Conservation (phyloP, 176 grass and related monocot species). For the Bromus sterilis region DNA sequence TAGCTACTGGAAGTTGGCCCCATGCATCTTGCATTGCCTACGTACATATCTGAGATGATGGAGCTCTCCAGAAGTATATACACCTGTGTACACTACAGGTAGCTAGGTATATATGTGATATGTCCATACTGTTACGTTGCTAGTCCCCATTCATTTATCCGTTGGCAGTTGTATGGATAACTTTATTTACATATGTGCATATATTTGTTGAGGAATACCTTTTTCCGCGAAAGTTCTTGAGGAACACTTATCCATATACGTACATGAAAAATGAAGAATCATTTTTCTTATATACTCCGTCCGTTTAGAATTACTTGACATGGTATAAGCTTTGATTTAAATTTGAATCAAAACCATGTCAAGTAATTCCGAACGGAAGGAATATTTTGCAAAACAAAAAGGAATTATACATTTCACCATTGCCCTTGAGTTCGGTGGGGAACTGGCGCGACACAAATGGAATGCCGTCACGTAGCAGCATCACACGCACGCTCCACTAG, state of each 20-base stretch:
- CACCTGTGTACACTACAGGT: slow-evolving; percentile 15
- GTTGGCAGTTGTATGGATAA: background rate
- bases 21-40: background rate
- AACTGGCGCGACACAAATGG: too few relatives aligned
- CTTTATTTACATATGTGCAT: background rate
- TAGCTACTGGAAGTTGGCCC: background rate
- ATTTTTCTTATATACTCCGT: too few relatives aligned
- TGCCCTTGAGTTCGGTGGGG: too few relatives aligned
- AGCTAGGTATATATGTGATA: background rate
- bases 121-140: background rate
- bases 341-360: too few relatives aligned
- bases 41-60: background rate
- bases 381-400: too few relatives aligned
- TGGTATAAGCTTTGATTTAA: too few relatives aligned
- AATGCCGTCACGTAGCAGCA: background rate
- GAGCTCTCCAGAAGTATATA: slow-evolving; percentile 18
- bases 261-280: background rate
- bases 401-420: too few relatives aligned
- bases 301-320: too few relatives aligned
- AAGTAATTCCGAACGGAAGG: too few relatives aligned
- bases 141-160: background rate
- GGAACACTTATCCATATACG: too few relatives aligned
- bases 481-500: background rate
- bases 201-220: background rate
- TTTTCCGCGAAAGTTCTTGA: too few relatives aligned